Evolutionary conservation across 257 asterid species (phyloP).

Genomic region (Echium plantagineum): DNA sequence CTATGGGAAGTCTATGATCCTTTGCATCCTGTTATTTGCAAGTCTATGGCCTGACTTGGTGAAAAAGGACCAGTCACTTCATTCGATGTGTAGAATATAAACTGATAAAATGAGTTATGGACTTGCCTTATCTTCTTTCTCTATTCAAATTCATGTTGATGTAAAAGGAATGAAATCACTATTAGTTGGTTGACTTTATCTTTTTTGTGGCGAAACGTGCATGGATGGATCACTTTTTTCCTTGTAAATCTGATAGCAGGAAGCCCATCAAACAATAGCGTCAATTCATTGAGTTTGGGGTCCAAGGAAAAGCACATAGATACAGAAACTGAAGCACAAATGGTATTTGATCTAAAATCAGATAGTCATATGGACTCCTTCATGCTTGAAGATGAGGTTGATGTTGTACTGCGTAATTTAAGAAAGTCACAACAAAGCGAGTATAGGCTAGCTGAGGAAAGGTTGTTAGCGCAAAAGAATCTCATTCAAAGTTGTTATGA

Average conservation of each 20-base stretch:
- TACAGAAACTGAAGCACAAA: conserved; percentile 12
- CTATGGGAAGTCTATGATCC: neutral
- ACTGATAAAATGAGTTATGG: too few species aligned
- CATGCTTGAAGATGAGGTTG: conserved; percentile 42
- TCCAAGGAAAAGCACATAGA: conserved; percentile 10
- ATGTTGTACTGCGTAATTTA: conserved; percentile 28
- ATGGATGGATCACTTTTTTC: neutral
- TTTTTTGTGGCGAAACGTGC: too few species aligned
- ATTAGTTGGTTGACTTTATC: too few species aligned
- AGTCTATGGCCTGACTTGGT: neutral
- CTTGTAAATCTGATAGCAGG: conserved; percentile 1
- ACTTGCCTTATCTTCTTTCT: too few species aligned
- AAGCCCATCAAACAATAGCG: conserved; percentile 15
- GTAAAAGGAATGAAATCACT: too few species aligned
- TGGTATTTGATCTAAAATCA: conserved; percentile 20
- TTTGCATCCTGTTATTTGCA: neutral
- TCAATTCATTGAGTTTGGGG: conserved; percentile 9
- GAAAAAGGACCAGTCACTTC: too few species aligned
- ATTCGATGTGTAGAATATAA: too few species aligned
- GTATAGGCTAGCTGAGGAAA: conserved; percentile 45
- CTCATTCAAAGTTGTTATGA: conserved; percentile 35
- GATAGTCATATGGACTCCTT: conserved; percentile 43
- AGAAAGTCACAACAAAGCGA: conserved; percentile 53
- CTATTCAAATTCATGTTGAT: too few species aligned
- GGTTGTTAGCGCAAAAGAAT: conserved; percentile 42